Conservation (phyloP, 75 land plant species). For the Ceratopteris richardii region DNA sequence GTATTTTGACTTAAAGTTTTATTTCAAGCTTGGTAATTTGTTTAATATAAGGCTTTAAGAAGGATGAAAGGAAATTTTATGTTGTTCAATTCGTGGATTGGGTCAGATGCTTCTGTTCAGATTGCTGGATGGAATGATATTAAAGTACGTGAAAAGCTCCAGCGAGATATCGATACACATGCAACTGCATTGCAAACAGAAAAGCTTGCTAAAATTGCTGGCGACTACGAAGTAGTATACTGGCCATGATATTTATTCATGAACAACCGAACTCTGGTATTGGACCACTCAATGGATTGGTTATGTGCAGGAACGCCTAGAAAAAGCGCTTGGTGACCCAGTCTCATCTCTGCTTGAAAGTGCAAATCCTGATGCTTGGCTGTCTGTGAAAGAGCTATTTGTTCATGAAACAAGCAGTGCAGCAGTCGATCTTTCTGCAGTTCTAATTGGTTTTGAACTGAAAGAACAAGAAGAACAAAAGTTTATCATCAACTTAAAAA, state of each 20-base stretch:
- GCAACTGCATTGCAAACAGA: constrained; percentile 40
- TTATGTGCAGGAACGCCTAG: constrained; percentile 39
- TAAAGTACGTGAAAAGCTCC: constrained; percentile 66
- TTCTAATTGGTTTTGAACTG: constrained; percentile 63
- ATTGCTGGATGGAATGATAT: constrained; percentile 69
- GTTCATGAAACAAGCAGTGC: constrained; percentile 45
- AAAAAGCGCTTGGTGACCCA: constrained; percentile 53
- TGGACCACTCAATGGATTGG: too few relatives aligned
- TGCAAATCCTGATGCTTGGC: constrained; percentile 81
- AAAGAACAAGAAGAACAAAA: constrained; percentile 28
- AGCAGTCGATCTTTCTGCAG: constrained; percentile 30
- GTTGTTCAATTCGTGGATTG: too few relatives aligned
- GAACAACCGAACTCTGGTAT: too few relatives aligned
- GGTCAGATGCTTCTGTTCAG: constrained; percentile 50
- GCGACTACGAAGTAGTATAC: constrained; percentile 49
- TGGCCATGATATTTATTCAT: too few relatives aligned
- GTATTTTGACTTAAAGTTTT: too few relatives aligned
- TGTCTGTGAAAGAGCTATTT: constrained; percentile 59
- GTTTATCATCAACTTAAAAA: constrained; percentile 28
- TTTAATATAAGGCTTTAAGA: too few relatives aligned
- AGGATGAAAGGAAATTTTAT: too few relatives aligned
- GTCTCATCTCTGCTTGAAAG: constrained; percentile 68
- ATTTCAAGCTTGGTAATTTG: too few relatives aligned
- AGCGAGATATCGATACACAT: constrained; percentile 71
- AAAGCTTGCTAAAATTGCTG: constrained; percentile 50